Evolutionary conservation across 1,139 yeast species (phyloP).

Genomic region (Geotrichum reessii): DNA sequence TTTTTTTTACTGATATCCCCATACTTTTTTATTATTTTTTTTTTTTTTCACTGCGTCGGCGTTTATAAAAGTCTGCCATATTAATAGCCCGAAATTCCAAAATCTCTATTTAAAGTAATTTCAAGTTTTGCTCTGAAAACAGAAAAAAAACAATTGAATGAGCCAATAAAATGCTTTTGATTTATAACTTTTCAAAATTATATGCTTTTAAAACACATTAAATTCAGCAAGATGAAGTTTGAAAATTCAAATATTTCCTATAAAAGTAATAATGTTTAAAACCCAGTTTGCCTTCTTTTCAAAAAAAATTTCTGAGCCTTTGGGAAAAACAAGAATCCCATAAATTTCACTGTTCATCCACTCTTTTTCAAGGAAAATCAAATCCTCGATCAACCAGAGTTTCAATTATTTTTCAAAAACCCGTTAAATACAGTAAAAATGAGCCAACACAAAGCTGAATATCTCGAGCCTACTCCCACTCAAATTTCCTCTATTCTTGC

Average conservation of each 20-base stretch:
- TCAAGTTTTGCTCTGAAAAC: not conserved
- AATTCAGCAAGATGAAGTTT: not conserved
- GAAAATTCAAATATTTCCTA: not conserved
- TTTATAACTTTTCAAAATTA: constrained; percentile 5
- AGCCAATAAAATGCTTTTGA: not conserved
- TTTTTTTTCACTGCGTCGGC: no score
- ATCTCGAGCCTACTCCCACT: constrained; percentile 41
- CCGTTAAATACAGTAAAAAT: not conserved
- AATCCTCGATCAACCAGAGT: not conserved
- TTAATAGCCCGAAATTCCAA: not conserved
- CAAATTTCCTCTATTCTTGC: constrained; percentile 73
- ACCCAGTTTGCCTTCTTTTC: not conserved
- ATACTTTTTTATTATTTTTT: no score
- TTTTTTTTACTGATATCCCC: no score
- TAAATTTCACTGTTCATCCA: not conserved
- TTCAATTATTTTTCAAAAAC: not conserved
- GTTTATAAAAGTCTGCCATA: no score
- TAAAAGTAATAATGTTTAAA: not conserved
- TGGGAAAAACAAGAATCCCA: not conserved
- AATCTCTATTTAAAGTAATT: not conserved
- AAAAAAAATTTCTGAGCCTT: not conserved
- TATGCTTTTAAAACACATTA: not conserved
- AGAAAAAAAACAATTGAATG: not conserved
- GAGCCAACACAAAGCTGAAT: constrained; percentile 23
- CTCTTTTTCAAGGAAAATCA: not conserved